Conservation (phyloP, 805 yeast species). For the Myxozyma sirexii region DNA sequence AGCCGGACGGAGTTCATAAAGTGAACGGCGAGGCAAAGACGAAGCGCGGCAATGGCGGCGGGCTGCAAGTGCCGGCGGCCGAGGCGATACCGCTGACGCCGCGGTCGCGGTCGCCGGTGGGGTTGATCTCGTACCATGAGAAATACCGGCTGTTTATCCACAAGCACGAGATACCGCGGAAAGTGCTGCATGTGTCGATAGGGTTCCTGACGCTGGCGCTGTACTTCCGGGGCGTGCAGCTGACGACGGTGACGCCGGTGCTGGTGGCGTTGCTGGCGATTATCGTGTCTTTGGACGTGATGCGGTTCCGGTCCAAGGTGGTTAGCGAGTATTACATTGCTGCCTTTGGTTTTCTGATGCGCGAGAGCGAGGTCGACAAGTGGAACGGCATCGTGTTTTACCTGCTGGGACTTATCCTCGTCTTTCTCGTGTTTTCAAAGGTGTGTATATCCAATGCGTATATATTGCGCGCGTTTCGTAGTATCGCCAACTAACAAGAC, state of each 20-base stretch:
- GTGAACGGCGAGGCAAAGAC: too few species aligned
- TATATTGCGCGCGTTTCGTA: neutral
- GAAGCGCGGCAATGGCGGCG: too few species aligned
- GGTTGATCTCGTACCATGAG: slow-evolving; percentile 35
- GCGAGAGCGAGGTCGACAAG: slow-evolving; percentile 71
- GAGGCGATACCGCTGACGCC: slow-evolving; percentile 29
- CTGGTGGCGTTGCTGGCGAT: slow-evolving; percentile 57
- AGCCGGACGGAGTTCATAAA: too few species aligned
- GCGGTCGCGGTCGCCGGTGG: slow-evolving; percentile 37
- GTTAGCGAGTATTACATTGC: slow-evolving; percentile 70
- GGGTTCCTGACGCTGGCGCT: slow-evolving; percentile 79
- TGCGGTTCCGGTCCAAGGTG: slow-evolving; percentile 63
- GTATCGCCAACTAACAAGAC: neutral
- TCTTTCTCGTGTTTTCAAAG: slow-evolving; percentile 63
- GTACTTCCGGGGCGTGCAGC: slow-evolving; percentile 64
- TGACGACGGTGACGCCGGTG: slow-evolving; percentile 60
- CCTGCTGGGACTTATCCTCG: slow-evolving; percentile 72
- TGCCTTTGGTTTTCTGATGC: slow-evolving; percentile 76
- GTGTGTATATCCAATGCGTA: slow-evolving; percentile 9
- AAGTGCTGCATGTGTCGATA: slow-evolving; percentile 82
- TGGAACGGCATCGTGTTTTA: slow-evolving; percentile 91
- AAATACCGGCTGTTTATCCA: slow-evolving; percentile 50
- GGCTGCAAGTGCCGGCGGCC: neutral
- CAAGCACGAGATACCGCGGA: slow-evolving; percentile 88
- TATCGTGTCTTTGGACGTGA: slow-evolving; percentile 64